Conservation (phyloP, 371 early-diverging fungal genomes). For the Mortierella sp. region DNA sequence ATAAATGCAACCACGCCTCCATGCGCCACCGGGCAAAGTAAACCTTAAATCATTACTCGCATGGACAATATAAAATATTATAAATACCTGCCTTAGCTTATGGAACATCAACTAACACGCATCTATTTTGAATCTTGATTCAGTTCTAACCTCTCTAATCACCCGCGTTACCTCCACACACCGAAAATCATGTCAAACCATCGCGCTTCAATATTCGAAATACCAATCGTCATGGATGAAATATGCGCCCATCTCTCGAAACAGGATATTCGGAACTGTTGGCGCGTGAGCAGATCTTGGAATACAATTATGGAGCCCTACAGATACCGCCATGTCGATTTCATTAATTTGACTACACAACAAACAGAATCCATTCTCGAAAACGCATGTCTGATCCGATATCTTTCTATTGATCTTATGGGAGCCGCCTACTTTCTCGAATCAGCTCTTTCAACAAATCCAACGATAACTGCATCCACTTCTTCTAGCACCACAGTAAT, state of each 20-base stretch:
- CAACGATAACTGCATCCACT: too few species aligned
- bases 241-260: not conserved
- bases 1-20: too few species aligned
- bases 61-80: too few species aligned
- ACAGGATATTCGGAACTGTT: not conserved
- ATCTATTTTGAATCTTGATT: too few species aligned
- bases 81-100: too few species aligned
- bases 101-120: too few species aligned
- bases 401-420: not conserved
- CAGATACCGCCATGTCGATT: not conserved
- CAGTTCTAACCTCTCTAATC: too few species aligned
- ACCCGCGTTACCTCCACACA: not conserved
- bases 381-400: not conserved
- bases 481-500: not conserved
- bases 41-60: too few species aligned
- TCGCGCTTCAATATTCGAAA: not conserved
- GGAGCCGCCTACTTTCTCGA: not conserved
- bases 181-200: not conserved
- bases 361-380: not conserved
- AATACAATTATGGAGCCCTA: not conserved
- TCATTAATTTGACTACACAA: not conserved
- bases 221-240: not conserved
- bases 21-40: too few species aligned
- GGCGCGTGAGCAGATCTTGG: not conserved
- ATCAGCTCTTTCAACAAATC: not conserved